phyloP scores from a whole-genome alignment of 495 filamentous ascomycete species.

The Daldinia bambusicola region DNA sequence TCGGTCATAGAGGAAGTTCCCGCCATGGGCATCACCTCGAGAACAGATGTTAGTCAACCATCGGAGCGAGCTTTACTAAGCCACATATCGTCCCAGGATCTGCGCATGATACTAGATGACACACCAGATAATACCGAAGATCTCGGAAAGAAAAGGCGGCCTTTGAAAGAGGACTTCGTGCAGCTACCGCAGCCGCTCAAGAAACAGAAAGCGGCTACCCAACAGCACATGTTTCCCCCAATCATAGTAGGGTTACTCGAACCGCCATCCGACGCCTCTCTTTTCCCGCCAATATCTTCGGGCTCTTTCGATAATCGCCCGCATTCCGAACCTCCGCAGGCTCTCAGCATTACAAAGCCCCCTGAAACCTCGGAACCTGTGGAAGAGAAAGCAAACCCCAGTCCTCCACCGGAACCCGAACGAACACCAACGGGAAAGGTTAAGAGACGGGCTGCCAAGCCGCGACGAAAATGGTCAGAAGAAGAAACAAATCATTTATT shows the following conservation, averaged over 20 bases:
- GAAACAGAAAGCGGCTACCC: slow-evolving; percentile 63
- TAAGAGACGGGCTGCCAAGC: slow-evolving; percentile 58
- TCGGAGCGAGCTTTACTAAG: slow-evolving; percentile 44
- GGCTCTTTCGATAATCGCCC: slow-evolving; percentile 57
- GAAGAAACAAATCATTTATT: slow-evolving; percentile 83
- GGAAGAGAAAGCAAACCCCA: slow-evolving; percentile 46
- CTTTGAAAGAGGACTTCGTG: slow-evolving; percentile 63
- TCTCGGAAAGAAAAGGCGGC: slow-evolving; percentile 59
- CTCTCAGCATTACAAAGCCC: slow-evolving; percentile 51
- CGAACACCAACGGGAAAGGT: slow-evolving; percentile 49
- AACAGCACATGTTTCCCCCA: slow-evolving; percentile 61
- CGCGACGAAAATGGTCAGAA: slow-evolving; percentile 78
- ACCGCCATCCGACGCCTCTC: slow-evolving; percentile 75
- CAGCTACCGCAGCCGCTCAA: slow-evolving; percentile 68
- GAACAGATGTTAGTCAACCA: slow-evolving; percentile 31
- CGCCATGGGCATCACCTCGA: slow-evolving; percentile 18
- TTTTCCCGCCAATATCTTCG: slow-evolving; percentile 77
- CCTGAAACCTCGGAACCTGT: slow-evolving; percentile 32
- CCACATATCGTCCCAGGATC: slow-evolving; percentile 53
- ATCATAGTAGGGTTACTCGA: slow-evolving; percentile 81
- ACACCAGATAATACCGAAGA: slow-evolving; percentile 49
- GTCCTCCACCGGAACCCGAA: slow-evolving; percentile 44
- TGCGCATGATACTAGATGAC: slow-evolving; percentile 60
- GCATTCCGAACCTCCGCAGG: slow-evolving; percentile 50
- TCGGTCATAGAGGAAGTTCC: slow-evolving; percentile 45